phyloP scores from a whole-genome alignment of 148 eudicot species.

The Limonium bicolor region DNA sequence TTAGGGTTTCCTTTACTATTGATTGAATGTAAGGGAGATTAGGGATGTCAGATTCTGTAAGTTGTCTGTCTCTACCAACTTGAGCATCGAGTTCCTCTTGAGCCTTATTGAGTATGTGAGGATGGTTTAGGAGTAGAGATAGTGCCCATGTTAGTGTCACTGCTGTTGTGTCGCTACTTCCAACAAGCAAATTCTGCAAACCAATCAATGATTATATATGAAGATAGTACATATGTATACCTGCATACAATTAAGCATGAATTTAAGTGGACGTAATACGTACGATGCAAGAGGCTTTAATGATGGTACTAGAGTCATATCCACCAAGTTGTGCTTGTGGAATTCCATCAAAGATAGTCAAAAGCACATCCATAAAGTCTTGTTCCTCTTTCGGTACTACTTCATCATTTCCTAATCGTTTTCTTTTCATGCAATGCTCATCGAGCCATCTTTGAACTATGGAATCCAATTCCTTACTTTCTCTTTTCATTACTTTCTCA shows the following conservation, averaged over 20 bases:
- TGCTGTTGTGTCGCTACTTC: constrained; percentile 15
- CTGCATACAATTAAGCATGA: too few relatives aligned
- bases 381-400: too few relatives aligned
- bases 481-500: constrained; percentile 4
- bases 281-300: not conserved
- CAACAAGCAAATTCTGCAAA: constrained; percentile 11
- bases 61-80: constrained; percentile 13
- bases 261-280: not conserved
- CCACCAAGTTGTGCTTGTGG: not conserved
- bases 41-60: constrained; percentile 10
- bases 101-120: constrained; percentile 6
- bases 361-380: not conserved
- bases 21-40: constrained; percentile 19
- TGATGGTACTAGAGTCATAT: not conserved
- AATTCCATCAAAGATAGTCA: not conserved
- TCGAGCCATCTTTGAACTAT: not conserved
- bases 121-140: constrained; percentile 15
- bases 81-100: constrained; percentile 15
- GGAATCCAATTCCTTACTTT: constrained; percentile 1
- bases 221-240: too few relatives aligned
- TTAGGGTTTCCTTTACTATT: constrained; percentile 15
- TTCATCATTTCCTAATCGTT: not conserved
- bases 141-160: constrained; percentile 18
- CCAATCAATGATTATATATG: too few relatives aligned
- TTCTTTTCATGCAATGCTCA: not conserved